A percentile compares a stretch with the other conserved stretches of the same genome.
Conservation (phyloP, 768 basidiomycete species). For the Russula sp. region DNA sequence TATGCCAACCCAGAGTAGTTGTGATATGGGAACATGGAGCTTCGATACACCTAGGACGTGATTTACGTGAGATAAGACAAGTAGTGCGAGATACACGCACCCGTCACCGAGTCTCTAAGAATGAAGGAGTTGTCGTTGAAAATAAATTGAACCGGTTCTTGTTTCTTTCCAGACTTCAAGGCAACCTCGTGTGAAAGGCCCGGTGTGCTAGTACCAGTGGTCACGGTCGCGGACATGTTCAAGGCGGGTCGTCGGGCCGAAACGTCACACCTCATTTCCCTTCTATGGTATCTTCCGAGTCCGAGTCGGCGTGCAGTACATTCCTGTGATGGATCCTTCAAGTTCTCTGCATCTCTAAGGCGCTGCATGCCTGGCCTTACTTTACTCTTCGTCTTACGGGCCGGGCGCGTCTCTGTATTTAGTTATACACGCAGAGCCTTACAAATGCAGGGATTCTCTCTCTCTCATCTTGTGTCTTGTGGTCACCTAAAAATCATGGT, state of each 20-base stretch:
- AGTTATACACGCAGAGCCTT: too few relatives aligned
- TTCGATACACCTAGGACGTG: slow-evolving; percentile 1
- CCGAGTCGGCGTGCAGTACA: too few relatives aligned
- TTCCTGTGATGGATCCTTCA: too few relatives aligned
- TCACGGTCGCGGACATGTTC: not conserved
- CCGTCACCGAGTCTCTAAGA: slow-evolving; percentile 25
- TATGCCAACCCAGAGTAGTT: slow-evolving; percentile 51
- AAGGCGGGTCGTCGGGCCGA: not conserved
- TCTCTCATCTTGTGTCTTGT: too few relatives aligned
- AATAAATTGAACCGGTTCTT: not conserved
- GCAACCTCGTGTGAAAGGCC: not conserved
- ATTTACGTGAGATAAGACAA: not conserved
- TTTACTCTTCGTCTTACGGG: not conserved
- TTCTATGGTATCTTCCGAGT: too few relatives aligned
- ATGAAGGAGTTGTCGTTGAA: not conserved
- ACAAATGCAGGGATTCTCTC: too few relatives aligned
- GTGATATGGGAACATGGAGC: slow-evolving; percentile 36
- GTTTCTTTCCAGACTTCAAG: not conserved
- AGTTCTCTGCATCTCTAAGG: too few relatives aligned
- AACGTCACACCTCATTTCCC: too few relatives aligned
- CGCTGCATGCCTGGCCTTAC: not conserved
- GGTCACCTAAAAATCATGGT: too few relatives aligned
- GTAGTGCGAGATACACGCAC: slow-evolving; percentile 11
- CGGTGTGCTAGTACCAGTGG: not conserved
- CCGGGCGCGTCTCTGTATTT: too few relatives aligned